Base-by-base conservation (phyloP, 164 flowering plant species). In the Amborella trichopoda region DNA sequence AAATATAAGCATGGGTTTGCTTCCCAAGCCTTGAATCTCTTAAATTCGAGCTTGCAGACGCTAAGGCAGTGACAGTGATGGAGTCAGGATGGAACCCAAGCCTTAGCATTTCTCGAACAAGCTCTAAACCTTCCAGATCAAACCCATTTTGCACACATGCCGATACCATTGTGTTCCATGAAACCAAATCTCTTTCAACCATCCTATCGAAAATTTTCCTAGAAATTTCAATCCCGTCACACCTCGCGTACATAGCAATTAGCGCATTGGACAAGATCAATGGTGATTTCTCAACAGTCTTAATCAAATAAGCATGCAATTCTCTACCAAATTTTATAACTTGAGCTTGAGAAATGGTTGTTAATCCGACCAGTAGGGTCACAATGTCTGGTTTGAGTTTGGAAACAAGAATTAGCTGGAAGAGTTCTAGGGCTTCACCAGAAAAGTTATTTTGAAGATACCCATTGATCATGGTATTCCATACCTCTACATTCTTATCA, bases 391-490 rank as follows among this genome's bases (percentile, higher is more conserved):
- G 70, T 46, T 46, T 45, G 38, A 60, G 44, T n/a, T 67, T 61
- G 8, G 68, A 64, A 44, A 56, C 58, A 22, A 81, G 28, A 17
- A 80, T 73, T 48, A 57, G 55, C 43, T 68, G 47, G 52, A 91
- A 86, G 58, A 91, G 60, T 11, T 73, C 65, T 24, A 86, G 58
- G 12, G 65, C 87, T 55, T 77, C 75, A 28, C 25, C 26, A 3
- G 60, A 71, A 54, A 49, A 46, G 39, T 63, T 66, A 52, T 77
- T 86, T 63, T 81, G 83, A 39, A 80, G 71, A 64, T 78, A 84
- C 23, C 75, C 87, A 44, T 77, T 68, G 52, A 91, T 77, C 88
- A 91, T 91, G 3, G 95, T 68, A 55, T 87, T 91, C 99, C 90
- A 91, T 59, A 86, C 72, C 72, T 83, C 83, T 0, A 74, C 72